phyloP scores from a whole-genome alignment of 192 early-diverging fungal species.

The Phlyctochytrium arcticum region DNA sequence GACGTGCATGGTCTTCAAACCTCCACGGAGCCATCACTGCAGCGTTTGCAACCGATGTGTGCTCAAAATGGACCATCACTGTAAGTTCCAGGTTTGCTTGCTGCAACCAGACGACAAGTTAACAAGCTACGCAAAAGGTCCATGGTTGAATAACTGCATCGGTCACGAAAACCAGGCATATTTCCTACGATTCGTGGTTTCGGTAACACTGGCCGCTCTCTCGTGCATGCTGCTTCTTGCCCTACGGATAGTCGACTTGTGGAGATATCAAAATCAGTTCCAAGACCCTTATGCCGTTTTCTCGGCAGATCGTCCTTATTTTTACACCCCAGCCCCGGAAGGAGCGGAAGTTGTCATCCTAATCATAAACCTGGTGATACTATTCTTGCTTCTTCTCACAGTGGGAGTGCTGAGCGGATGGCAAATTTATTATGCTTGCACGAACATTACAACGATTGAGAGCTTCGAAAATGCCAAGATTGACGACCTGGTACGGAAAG shows the following conservation, averaged over 20 bases:
- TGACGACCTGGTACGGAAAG: conserved; percentile 54
- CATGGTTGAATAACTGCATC: conserved; percentile 89
- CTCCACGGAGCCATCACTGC: conserved; percentile 51
- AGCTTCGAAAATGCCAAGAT: conserved; percentile 70
- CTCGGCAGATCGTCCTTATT: conserved; percentile 7
- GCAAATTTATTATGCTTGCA: conserved; percentile 66
- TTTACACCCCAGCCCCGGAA: conserved; percentile 50
- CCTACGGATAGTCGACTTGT: conserved; percentile 47
- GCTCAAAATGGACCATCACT: conserved; percentile 58
- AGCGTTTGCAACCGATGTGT: conserved; percentile 46
- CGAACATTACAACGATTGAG: conserved; percentile 84
- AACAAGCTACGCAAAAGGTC: conserved; percentile 35
- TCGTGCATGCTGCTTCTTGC: conserved; percentile 54
- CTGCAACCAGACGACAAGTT: neutral
- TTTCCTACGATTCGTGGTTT: conserved; percentile 76
- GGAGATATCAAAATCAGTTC: conserved; percentile 32
- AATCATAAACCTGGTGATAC: conserved; percentile 69
- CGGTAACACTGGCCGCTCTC: conserved; percentile 53
- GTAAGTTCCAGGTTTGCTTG: conserved; percentile 18
- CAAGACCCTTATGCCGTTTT: conserved; percentile 1
- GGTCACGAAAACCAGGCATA: conserved; percentile 70
- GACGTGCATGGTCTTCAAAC: conserved; percentile 43
- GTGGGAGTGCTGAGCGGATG: conserved; percentile 66
- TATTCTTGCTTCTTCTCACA: conserved; percentile 62
- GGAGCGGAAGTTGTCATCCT: conserved; percentile 66